A percentile compares a stretch with the other conserved stretches of the same genome.
Evolutionary conservation across 1,284 basidiomycete species (phyloP).

Genomic region (Clitocybe nebularis): DNA sequence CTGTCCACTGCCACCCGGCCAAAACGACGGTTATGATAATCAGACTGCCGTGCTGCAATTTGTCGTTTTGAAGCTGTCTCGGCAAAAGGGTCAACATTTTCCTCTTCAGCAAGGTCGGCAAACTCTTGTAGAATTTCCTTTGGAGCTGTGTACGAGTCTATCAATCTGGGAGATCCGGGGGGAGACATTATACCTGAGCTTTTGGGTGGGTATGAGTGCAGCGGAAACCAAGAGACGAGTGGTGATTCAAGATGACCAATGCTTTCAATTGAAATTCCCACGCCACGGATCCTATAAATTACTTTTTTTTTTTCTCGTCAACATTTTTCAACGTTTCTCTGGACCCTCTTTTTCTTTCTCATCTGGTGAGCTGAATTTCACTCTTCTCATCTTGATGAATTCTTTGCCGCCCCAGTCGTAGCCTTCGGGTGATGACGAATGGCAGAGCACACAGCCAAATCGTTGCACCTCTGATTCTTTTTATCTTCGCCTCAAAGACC

Average conservation of each 20-base stretch:
- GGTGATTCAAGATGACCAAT: conserved; percentile 25
- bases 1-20: conserved; percentile 75
- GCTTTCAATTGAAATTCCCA: conserved; percentile 24
- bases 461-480: conserved; percentile 40
- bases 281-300: conserved; percentile 25
- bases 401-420: conserved; percentile 52
- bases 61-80: conserved; percentile 91
- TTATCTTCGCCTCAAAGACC: conserved; percentile 2
- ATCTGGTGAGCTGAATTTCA: conserved; percentile 11
- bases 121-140: conserved; percentile 96
- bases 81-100: conserved; percentile 89
- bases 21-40: conserved; percentile 95
- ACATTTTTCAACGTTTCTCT: no score
- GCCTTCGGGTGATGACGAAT: conserved; percentile 39
- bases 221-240: not conserved
- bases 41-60: conserved; percentile 90
- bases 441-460: conserved; percentile 46
- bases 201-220: conserved; percentile 11
- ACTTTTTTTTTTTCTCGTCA: conserved; percentile 13
- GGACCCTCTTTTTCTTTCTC: conserved; percentile 3
- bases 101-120: conserved; percentile 87
- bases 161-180: conserved; percentile 55
- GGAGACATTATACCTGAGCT: conserved; percentile 42
- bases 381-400: conserved; percentile 32
- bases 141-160: conserved; percentile 88